Evolutionary conservation across 177 flowering plant genomes (phyloP), one percentile per base, ranked within the genome.

Genomic region (Vitis hybrid): DNA sequence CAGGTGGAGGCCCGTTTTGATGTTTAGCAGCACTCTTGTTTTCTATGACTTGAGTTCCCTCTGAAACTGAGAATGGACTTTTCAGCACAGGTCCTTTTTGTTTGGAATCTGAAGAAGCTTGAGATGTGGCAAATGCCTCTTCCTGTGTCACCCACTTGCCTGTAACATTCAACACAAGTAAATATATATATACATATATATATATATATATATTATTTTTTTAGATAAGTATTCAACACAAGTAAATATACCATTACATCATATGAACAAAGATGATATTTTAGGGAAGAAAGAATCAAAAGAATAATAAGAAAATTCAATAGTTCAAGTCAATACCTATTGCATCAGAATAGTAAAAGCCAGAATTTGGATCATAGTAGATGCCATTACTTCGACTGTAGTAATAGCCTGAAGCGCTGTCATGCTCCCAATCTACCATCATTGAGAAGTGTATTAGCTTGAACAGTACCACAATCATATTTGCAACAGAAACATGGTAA

Each of bases 111-210:
- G 82, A 75, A 16, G 89, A 75, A 77, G 29, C 77, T 63, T 75
- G 80, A 20, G 73, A 39, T 48, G 86, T 45, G 15, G 87, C 68
- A 53, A 85, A 81, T 61, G 91, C 94, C 76, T 89, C 92, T 76
- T 86, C 92, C 79, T 75, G 89, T 39, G 89, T 76, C 75, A 88
- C 92, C 98, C 97, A 91, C 74, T 85, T 90, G 60, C 98, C 98
- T 93, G 86, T 76, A 13, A 59, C 48, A 8, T 29, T 50, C 9
- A 50, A 70, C 2, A 53, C 50, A 62, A 71, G 57, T 18, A 19
- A 26, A 68, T 50, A 57, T 63, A 52, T 29, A 29, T 26, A 26
- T 26, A 26, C 54, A 26, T 56, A 68, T 29, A 20, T 20, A 20
- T 59, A 26, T 56, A 68, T 29, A 26, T 29, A 29, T 60, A 26